Evolutionary conservation across 345 rosid species (phyloP), one percentile per base, ranked within the genome.

Genomic region (Erucastrum elatum): DNA sequence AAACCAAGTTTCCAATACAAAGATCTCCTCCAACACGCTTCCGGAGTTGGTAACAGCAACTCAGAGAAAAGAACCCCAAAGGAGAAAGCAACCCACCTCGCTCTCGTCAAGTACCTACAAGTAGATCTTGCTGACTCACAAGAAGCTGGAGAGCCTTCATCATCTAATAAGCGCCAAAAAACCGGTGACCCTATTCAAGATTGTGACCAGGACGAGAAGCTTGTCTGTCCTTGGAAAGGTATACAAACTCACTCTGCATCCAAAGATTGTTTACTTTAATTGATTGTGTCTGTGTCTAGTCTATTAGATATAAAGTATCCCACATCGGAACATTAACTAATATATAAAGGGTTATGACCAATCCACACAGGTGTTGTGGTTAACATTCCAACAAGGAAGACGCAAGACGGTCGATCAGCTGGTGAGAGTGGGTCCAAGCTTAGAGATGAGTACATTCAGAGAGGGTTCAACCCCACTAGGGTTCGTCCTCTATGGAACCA

Each of bases 391-490:
- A 91, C 94, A 31, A 83, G 64, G 41, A 87, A 75, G 87, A 70
- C 85, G 16, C 83, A 72, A 25, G 86, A 89, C 61, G 97, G 99
- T 39, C 86, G 94, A 33, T 71, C 65, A 49, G 96, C 87, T 0
- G 99, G 99, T 31, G 91, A 81, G 62, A 93, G 98, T 71, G 99
- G 99, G 73, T 87, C 97, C 5, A 95, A 91, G 87, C 82, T 91
- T 39, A 91, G 98, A 79, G 94, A 95, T 81, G 98, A 90, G 86
- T 82, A 89, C 66, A 93, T 61, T 9, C 77, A 73, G 55, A 84
- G 93, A 88, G 99, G 99, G 64, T 95, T 95, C 72, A 91, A 91
- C 74, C 96, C 99, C 4, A 83, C 58, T 13, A 90, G 98, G 70
- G 99, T 95, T 72, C 86, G 78, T 71, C 87, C 99, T 0, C 76